Percentiles rank a stretch among this genome's conserved stretches.
These are phyloP conservation scores for Saccharomycopsis schoenii DNA, from an alignment of 805 yeast genomes.

Conservation along the genomic window DNA sequence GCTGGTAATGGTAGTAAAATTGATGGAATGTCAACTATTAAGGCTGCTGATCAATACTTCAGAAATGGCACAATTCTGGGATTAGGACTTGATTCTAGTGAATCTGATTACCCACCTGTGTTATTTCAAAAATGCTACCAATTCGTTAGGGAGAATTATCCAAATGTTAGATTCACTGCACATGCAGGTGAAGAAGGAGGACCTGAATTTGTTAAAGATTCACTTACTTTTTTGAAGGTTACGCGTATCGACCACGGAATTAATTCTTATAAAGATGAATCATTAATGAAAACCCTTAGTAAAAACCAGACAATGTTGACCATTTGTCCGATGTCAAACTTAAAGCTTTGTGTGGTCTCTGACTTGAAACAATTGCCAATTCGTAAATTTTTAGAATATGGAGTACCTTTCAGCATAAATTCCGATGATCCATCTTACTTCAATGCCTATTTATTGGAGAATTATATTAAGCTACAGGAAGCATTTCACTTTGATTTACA, in stretches of 20 bases:
- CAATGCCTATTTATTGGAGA: slow-evolving; percentile 76
- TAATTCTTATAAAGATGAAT: slow-evolving; percentile 46
- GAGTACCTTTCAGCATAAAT: slow-evolving; percentile 66
- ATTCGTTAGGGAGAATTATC: slow-evolving; percentile 36
- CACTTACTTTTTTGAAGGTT: slow-evolving; percentile 51
- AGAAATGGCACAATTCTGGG: slow-evolving; percentile 58
- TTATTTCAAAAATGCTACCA: slow-evolving; percentile 56
- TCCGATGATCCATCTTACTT: slow-evolving; percentile 78
- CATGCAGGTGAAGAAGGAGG: slow-evolving; percentile 91
- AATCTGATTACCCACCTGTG: slow-evolving; percentile 68
- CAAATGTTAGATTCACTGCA: slow-evolving; percentile 59
- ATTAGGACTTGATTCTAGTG: slow-evolving; percentile 75
- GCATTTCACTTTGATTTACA: slow-evolving; percentile 50
- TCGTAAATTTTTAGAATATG: slow-evolving; percentile 44
- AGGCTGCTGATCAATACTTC: slow-evolving; percentile 41
- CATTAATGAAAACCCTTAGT: slow-evolving; percentile 48
- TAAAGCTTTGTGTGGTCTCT: slow-evolving; percentile 62
- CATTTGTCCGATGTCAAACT: slow-evolving; percentile 71
- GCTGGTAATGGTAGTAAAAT: background rate
- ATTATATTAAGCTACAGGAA: slow-evolving; percentile 56
- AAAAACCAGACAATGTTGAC: slow-evolving; percentile 48
- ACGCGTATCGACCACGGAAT: slow-evolving; percentile 78
- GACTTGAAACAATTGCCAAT: slow-evolving; percentile 62
- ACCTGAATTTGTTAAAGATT: slow-evolving; percentile 48
- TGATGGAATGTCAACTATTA: slow-evolving; percentile 48